These are phyloP conservation scores for Sonneratia alba DNA, from an alignment of 345 rosid species.

Conservation along the genomic window DNA sequence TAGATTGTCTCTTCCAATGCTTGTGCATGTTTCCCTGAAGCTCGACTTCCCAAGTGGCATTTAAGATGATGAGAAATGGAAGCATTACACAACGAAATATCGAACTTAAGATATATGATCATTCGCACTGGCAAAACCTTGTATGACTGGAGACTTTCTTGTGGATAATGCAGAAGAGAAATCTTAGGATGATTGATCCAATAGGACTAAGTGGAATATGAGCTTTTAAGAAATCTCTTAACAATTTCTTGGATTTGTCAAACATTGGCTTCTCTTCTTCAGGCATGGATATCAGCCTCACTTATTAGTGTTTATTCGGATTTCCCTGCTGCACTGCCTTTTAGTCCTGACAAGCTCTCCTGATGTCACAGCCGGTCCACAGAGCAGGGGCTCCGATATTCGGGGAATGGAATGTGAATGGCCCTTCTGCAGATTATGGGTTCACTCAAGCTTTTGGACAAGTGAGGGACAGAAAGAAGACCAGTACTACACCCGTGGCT, in stretches of 20 bases:
- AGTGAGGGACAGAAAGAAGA: conserved; percentile 23
- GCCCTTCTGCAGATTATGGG: conserved; percentile 26
- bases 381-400: conserved; percentile 25
- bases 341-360: neutral
- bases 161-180: no score
- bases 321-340: neutral
- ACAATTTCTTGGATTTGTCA: neutral
- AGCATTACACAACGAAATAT: no score
- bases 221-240: neutral
- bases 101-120: no score
- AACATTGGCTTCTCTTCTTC: neutral
- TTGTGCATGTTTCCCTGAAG: neutral
- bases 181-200: no score
- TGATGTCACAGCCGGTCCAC: conserved; percentile 16
- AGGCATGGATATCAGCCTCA: neutral
- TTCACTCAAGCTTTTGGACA: conserved; percentile 23
- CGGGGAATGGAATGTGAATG: conserved; percentile 31
- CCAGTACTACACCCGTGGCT: neutral
- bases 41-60: neutral
- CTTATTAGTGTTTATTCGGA: neutral
- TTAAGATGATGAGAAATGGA: no score
- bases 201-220: neutral
- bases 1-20: no score
- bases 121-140: no score
- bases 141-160: no score